Evolutionary conservation across 1,284 basidiomycete species (phyloP).

Genomic region (Pseudozyma sp.): DNA sequence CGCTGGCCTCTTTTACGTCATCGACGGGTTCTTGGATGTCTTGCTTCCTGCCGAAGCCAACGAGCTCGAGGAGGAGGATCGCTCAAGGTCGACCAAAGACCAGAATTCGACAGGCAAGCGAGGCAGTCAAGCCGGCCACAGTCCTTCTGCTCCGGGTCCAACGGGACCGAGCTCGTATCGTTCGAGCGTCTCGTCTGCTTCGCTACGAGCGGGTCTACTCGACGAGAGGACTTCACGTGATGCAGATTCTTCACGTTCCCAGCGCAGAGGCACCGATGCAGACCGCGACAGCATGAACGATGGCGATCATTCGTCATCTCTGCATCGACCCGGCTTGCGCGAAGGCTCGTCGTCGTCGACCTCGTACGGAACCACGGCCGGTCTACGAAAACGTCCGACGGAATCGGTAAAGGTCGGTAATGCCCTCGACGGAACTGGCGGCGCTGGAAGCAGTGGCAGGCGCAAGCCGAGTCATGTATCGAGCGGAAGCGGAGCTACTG

Average conservation of each 20-base stretch:
- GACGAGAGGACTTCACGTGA: slow-evolving; percentile 18
- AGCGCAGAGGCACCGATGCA: slow-evolving; percentile 25
- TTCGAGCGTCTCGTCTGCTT: slow-evolving; percentile 8
- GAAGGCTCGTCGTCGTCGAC: slow-evolving; percentile 30
- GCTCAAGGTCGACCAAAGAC: slow-evolving; percentile 2
- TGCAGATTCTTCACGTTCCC: slow-evolving; percentile 1
- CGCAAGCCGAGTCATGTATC: slow-evolving; percentile 28
- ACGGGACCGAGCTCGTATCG: slow-evolving; percentile 9
- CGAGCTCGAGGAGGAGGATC: slow-evolving; percentile 66
- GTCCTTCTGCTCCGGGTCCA: not conserved
- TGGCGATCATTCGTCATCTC: slow-evolving; percentile 1
- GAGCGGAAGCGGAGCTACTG: not conserved
- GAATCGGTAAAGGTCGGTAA: slow-evolving; percentile 58
- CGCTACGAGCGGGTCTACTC: slow-evolving; percentile 18
- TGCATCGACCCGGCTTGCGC: slow-evolving; percentile 20
- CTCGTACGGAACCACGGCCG: slow-evolving; percentile 6
- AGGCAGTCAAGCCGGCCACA: not conserved
- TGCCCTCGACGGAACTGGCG: slow-evolving; percentile 58
- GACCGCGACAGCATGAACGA: slow-evolving; percentile 10
- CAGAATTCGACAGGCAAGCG: slow-evolving; percentile 6
- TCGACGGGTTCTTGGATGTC: slow-evolving; percentile 96
- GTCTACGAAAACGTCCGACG: slow-evolving; percentile 27
- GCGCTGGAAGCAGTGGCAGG: slow-evolving; percentile 5
- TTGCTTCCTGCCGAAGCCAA: slow-evolving; percentile 74
- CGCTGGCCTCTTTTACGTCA: slow-evolving; percentile 95